Base-by-base conservation (phyloP, 169 alveolate species). In the Toxoplasma gondii region DNA sequence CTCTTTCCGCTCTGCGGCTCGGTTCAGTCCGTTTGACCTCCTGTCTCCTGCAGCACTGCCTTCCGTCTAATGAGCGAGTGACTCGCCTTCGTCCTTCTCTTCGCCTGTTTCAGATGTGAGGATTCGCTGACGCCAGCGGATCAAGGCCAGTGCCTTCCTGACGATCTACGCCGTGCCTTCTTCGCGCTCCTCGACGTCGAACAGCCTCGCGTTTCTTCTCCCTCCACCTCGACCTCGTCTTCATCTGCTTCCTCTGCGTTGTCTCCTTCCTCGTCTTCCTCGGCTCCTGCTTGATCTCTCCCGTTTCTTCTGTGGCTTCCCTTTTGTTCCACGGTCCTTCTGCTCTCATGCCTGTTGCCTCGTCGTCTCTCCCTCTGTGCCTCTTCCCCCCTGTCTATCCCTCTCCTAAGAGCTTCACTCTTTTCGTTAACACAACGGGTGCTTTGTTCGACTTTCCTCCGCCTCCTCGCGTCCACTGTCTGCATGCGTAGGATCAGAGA, bases 171-270 rank as follows among this genome's bases (percentile, higher is more conserved):
- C 12, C 44, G 22, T 17, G 43, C 44, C 39, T 74, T 34, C n/a
- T 74, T 74, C 84, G 39, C 84, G 2, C 84, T 74, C 2, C 84
- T 74, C n/a, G 84, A 64, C 74, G 74, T 12, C 74, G 74, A 64
- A 27, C 24, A 64, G 74, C 5, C 74, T 16, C 74, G 74, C 5
- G 74, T 31, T 64, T 64, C 74, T 4, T 64, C 74, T 19, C 22
- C 74, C 22, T 16, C 29, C 34, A 1, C 74, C 7, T 64, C 74
- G 7, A 1, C 74, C 7, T 64, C 74, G 74, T 31, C 27, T 53
- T 19, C 67, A 53, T 19, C 67, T 19, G 9, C 29, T 64, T 16
- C 74, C 34, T 31, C 74, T 27, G n/a, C 74, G 31, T 1, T 27
- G 74, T 27, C 74, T 64, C n/a, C 74, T 64, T 64, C 74, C 74